Evolutionary conservation across 768 basidiomycete species (phyloP), one percentile per base, ranked within the genome.

Genomic region (Rhodosporidiobolus sp.): DNA sequence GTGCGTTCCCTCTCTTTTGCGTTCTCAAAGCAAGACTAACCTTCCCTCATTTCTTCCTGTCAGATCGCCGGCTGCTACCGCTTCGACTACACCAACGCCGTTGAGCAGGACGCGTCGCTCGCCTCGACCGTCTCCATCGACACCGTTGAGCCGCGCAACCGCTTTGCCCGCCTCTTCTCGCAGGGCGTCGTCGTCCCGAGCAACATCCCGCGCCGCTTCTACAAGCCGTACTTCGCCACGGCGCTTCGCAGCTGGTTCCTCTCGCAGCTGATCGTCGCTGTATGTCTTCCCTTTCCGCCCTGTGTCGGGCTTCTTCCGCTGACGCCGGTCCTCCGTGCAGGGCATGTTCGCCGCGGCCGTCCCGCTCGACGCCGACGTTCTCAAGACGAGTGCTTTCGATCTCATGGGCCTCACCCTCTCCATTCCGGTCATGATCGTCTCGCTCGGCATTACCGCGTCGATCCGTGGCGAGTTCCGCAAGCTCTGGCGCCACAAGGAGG

Each of bases 1-100:
- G 70, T 71, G 35, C 45, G 70, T 57, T 19, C 20, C 32, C 14
- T 46, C 50, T 26, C 43, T 22, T 22, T 7, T 35, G 34, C 38
- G 3, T 30, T 24, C 38, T 7, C 38, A 22, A 46, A 3, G 7
- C 22, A 4, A 8, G 4, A 20, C 46, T 28, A 16, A 32, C 32
- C 26, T 10, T 16, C 4, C 28, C 49, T 8, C 9, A 3, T 19
- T 5, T 46, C 46, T 7, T 24, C 52, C 16, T 8, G 38, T 1
- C 56, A 72, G 71, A 58, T 69, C 64, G 64, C 67, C 22, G 66
- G 59, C 46, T 69, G 67, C 60, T 69, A 57, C 72, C 67, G 72
- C 12, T 69, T 69, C 67, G 72, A 73, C 55, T 59, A 65, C 49
- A 48, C 53, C 19, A 69, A 73, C 67, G 63, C 65, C 38, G 35